Evolutionary conservation across 2,329 filamentous ascomycete species (phyloP).

Genomic region (Fusarium staphyleae): DNA sequence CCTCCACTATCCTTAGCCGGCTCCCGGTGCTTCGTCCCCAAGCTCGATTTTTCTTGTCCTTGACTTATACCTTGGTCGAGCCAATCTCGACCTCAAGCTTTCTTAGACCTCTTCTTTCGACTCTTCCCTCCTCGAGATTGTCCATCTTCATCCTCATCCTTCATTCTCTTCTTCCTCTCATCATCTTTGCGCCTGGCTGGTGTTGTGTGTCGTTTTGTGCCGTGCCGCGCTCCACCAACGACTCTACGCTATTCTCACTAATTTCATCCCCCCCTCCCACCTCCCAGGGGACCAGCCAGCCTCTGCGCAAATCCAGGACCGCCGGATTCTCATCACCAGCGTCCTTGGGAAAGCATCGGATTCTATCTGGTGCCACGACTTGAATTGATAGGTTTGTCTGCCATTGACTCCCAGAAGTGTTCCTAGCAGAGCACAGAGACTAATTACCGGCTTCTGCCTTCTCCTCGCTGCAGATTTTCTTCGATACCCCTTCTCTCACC

Average conservation of each 20-base stretch:
- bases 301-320: conserved; percentile 38
- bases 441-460: conserved; percentile 24
- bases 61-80: conserved; percentile 43
- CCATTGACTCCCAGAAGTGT: conserved; percentile 2
- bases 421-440: conserved; percentile 5
- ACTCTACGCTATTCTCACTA: conserved; percentile 37
- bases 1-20: conserved; percentile 30
- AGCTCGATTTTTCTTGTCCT: conserved; percentile 39
- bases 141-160: conserved; percentile 38
- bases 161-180: conserved; percentile 28
- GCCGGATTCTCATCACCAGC: conserved; percentile 37
- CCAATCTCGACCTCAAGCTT: conserved; percentile 35
- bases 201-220: conserved; percentile 40
- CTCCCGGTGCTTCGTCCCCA: conserved; percentile 27
- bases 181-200: conserved; percentile 41
- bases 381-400: conserved; percentile 45
- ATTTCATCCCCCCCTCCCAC: conserved; percentile 41
- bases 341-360: conserved; percentile 41
- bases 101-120: conserved; percentile 39
- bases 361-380: conserved; percentile 37
- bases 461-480: conserved; percentile 40
- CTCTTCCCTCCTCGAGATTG: conserved; percentile 39
- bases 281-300: conserved; percentile 41
- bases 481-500: conserved; percentile 57
- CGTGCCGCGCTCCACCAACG: conserved; percentile 36